Conservation (phyloP, 192 early-diverging fungal species). For the Coemansia sp. region DNA sequence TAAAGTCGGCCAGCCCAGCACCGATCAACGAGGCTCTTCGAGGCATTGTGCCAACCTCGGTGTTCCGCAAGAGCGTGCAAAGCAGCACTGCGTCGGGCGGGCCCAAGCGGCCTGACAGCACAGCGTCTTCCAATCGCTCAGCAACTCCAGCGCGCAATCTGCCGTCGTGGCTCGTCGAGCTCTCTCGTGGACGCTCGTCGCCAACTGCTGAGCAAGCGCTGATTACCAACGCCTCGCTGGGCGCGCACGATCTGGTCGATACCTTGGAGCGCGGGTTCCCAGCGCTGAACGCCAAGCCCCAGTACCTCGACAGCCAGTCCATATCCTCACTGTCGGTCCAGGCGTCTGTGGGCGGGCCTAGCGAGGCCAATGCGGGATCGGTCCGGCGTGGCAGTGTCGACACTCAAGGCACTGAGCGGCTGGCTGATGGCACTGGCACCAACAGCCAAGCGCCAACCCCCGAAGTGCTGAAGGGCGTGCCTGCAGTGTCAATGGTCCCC, state of each 20-base stretch:
- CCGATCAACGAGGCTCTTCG: constrained; percentile 53
- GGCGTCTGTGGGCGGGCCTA: constrained; percentile 30
- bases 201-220: constrained; percentile 7
- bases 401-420: constrained; percentile 13
- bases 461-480: constrained; percentile 1
- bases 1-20: constrained; percentile 40
- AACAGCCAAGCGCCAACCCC: constrained; percentile 2
- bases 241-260: constrained; percentile 39
- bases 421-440: background rate
- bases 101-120: constrained; percentile 29
- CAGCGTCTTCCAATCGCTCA: constrained; percentile 29
- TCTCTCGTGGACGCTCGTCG: constrained; percentile 42
- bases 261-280: constrained; percentile 49
- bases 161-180: constrained; percentile 53
- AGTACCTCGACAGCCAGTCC: constrained; percentile 35
- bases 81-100: constrained; percentile 14
- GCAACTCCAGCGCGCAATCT: constrained; percentile 46
- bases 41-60: constrained; percentile 54
- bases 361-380: constrained; percentile 33
- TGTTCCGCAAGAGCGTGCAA: constrained; percentile 53
- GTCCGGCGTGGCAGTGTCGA: constrained; percentile 25
- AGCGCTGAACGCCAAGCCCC: constrained; percentile 24
- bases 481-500: background rate
- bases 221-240: constrained; percentile 29
- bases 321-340: constrained; percentile 51